Conservation (phyloP, 2,329 filamentous ascomycete genomes). For the Cytospora chrysosperma region DNA sequence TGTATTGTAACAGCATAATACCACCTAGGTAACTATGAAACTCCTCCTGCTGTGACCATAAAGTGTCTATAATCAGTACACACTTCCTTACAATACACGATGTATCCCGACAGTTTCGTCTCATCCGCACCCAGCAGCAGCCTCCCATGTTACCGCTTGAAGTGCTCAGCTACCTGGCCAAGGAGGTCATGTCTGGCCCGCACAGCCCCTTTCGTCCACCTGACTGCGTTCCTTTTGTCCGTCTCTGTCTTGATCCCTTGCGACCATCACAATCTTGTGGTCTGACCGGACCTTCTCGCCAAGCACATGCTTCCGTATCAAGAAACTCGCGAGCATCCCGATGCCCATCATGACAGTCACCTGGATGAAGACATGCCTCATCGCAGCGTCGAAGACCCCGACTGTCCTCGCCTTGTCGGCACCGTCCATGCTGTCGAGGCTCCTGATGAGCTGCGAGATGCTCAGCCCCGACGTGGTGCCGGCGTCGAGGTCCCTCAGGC, state of each 20-base stretch:
- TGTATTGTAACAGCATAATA: too few species aligned
- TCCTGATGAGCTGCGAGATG: constrained; percentile 5
- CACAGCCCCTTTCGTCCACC: not conserved
- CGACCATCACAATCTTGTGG: constrained; percentile 11
- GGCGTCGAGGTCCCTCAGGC: constrained; percentile 3
- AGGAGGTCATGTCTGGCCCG: not conserved
- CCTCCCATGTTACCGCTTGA: not conserved
- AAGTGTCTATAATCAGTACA: too few species aligned
- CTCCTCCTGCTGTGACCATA: too few species aligned
- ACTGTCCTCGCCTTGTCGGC: not conserved
- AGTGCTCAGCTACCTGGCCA: too few species aligned
- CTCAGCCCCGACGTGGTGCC: not conserved
- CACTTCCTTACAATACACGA: not conserved
- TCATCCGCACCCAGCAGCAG: not conserved
- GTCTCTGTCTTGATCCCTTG: not conserved
- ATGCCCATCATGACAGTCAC: constrained; percentile 14
- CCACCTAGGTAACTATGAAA: too few species aligned
- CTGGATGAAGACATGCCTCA: constrained; percentile 13
- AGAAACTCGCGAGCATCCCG: constrained; percentile 9
- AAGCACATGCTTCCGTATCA: constrained; percentile 8
- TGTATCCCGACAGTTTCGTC: not conserved
- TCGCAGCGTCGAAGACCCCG: not conserved
- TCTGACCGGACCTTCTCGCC: constrained; percentile 14
- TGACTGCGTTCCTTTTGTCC: not conserved
- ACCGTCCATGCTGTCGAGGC: not conserved